Conservation (phyloP, 176 grass and related monocot genomes). For the Juncus inflexus region DNA sequence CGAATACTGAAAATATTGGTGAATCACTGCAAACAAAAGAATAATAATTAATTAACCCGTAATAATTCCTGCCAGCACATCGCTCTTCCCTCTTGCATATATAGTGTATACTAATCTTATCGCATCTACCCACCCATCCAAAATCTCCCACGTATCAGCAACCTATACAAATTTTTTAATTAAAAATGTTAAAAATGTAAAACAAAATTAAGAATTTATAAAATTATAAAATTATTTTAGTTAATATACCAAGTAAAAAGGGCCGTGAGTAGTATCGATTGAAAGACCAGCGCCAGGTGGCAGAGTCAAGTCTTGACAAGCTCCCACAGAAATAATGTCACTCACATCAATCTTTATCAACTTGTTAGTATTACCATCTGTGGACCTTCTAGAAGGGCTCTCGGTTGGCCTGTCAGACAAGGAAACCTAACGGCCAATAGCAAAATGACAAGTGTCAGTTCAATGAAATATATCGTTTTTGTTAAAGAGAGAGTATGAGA, state of each 20-base stretch:
- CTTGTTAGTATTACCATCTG: slow-evolving; percentile 45
- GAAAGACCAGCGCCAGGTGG: slow-evolving; percentile 84
- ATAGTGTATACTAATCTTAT: slow-evolving; percentile 91
- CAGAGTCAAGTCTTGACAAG: slow-evolving; percentile 79
- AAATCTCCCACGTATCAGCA: slow-evolving; percentile 85
- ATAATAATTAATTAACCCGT: slow-evolving; percentile 50
- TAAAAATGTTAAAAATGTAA: background rate
- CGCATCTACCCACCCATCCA: slow-evolving; percentile 87
- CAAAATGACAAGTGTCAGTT: background rate
- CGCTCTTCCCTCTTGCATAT: slow-evolving; percentile 79
- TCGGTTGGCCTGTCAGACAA: slow-evolving; percentile 47
- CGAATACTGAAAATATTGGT: background rate
- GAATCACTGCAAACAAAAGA: background rate
- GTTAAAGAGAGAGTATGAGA: slow-evolving; percentile 5
- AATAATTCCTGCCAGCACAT: slow-evolving; percentile 91
- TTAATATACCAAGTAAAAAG: slow-evolving; percentile 60
- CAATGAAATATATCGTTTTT: too few relatives aligned
- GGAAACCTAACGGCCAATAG: slow-evolving; percentile 43
- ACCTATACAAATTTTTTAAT: slow-evolving; percentile 40
- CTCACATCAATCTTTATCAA: slow-evolving; percentile 61
- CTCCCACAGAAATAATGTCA: slow-evolving; percentile 73
- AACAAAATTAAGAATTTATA: slow-evolving; percentile 6
- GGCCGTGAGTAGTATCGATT: slow-evolving; percentile 74
- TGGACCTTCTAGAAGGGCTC: slow-evolving; percentile 32
- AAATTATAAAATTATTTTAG: slow-evolving; percentile 3